Conservation (phyloP, 2,329 filamentous ascomycete species). For the Sporothrix phasma region DNA sequence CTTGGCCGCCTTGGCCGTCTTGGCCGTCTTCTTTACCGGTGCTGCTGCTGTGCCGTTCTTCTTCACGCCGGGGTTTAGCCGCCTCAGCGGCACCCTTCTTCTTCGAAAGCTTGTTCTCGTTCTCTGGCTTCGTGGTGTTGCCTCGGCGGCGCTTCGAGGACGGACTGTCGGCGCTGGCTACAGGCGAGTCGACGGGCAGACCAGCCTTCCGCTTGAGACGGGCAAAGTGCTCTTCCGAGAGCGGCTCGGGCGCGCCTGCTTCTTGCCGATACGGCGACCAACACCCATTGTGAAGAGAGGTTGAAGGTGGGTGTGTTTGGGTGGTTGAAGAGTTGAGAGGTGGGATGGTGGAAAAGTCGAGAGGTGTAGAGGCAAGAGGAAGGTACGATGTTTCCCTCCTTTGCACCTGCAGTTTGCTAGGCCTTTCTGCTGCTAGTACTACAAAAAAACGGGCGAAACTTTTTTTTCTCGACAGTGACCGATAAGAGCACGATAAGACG, state of each 20-base stretch:
- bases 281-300: conserved; percentile 59
- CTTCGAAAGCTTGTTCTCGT: conserved; percentile 22
- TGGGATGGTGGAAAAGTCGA: background rate
- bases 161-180: conserved; percentile 34
- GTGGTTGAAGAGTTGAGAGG: background rate
- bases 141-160: conserved; percentile 49
- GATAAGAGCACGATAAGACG: conserved; percentile 17
- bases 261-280: conserved; percentile 78
- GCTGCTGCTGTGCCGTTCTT: conserved; percentile 9
- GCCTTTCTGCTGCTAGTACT: background rate
- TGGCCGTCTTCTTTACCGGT: conserved; percentile 24
- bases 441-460: conserved; percentile 6
- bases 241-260: conserved; percentile 78
- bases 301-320: background rate
- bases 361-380: background rate
- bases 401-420: background rate
- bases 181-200: conserved; percentile 49
- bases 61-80: conserved; percentile 24
- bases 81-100: conserved; percentile 26
- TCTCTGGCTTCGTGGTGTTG: conserved; percentile 25
- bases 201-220: conserved; percentile 79
- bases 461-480: conserved; percentile 10
- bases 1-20: background rate
- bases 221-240: conserved; percentile 70
- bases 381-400: background rate